Evolutionary conservation across 495 filamentous ascomycete species (phyloP).

Genomic region (Penicillium bovifimosum): DNA sequence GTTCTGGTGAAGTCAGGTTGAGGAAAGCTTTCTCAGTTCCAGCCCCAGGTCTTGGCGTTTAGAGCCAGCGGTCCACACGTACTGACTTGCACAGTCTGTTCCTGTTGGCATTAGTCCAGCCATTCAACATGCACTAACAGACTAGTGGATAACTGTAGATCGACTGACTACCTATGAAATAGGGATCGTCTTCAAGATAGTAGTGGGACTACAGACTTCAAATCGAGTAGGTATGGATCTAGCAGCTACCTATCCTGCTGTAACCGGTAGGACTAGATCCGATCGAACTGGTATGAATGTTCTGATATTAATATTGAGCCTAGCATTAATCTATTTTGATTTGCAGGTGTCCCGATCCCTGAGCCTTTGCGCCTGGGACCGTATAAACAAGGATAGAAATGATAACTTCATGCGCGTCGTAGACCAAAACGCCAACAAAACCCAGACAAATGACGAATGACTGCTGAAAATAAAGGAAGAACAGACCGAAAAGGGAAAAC

Average conservation of each 20-base stretch:
- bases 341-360: slow-evolving; percentile 19
- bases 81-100: neutral
- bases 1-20: neutral
- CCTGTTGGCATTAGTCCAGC: too few species aligned
- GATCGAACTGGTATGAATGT: neutral
- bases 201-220: neutral
- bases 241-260: too few species aligned
- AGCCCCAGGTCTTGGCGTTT: neutral
- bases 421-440: slow-evolving; percentile 21
- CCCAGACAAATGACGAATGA: slow-evolving; percentile 9
- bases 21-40: slow-evolving; percentile 1
- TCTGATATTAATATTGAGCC: slow-evolving; percentile 23
- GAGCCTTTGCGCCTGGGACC: slow-evolving; percentile 17
- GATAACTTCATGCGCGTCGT: slow-evolving; percentile 25
- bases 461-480: slow-evolving; percentile 1
- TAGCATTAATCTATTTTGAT: slow-evolving; percentile 31
- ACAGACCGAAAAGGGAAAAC: slow-evolving; percentile 1
- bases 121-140: neutral
- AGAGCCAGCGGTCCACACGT: neutral
- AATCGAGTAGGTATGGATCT: neutral
- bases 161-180: too few species aligned
- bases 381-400: slow-evolving; percentile 24
- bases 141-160: neutral
- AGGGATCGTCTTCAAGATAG: neutral
- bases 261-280: neutral